These are phyloP conservation scores for Podaxis sp. DNA, from an alignment of 768 basidiomycete genomes.

Conservation along the genomic window DNA sequence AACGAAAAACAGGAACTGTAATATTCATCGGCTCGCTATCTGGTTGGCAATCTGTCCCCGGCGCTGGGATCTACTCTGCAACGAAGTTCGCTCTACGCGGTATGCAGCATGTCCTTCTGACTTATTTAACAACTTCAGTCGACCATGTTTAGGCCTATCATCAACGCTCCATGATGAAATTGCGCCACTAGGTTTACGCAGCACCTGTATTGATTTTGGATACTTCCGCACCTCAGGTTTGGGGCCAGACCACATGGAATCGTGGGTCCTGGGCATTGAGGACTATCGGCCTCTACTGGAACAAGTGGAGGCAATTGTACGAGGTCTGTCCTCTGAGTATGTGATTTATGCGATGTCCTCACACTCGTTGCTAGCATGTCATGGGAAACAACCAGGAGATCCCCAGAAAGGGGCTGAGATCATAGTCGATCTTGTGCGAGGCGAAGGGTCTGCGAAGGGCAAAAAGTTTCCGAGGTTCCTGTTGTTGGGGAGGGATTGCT, in stretches of 20 bases:
- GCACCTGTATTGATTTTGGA: conserved; percentile 37
- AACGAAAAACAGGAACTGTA: conserved; percentile 40
- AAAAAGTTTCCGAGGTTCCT: conserved; percentile 29
- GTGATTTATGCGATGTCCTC: neutral
- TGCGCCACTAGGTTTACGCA: conserved; percentile 36
- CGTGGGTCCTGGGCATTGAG: conserved; percentile 29
- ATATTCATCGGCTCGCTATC: conserved; percentile 43
- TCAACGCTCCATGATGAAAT: conserved; percentile 35
- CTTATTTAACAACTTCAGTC: too few species aligned
- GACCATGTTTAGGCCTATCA: conserved; percentile 26
- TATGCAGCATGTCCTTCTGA: conserved; percentile 8
- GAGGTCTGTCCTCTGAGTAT: conserved; percentile 20
- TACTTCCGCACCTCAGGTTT: conserved; percentile 40
- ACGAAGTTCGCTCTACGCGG: conserved; percentile 41
- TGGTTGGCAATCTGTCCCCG: conserved; percentile 37
- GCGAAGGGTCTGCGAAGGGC: conserved; percentile 31
- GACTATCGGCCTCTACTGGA: conserved; percentile 31
- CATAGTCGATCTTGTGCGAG: conserved; percentile 32
- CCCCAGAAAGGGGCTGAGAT: conserved; percentile 34
- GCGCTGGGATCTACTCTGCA: conserved; percentile 35
- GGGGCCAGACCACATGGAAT: conserved; percentile 24
- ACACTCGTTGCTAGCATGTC: conserved; percentile 23
- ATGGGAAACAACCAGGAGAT: conserved; percentile 38
- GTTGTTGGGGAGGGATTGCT: conserved; percentile 31
- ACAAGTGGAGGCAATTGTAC: conserved; percentile 23